A percentile compares a stretch with the other conserved stretches of the same genome.
Conservation (phyloP, 1,284 basidiomycete genomes). For the Pascua sp. region DNA sequence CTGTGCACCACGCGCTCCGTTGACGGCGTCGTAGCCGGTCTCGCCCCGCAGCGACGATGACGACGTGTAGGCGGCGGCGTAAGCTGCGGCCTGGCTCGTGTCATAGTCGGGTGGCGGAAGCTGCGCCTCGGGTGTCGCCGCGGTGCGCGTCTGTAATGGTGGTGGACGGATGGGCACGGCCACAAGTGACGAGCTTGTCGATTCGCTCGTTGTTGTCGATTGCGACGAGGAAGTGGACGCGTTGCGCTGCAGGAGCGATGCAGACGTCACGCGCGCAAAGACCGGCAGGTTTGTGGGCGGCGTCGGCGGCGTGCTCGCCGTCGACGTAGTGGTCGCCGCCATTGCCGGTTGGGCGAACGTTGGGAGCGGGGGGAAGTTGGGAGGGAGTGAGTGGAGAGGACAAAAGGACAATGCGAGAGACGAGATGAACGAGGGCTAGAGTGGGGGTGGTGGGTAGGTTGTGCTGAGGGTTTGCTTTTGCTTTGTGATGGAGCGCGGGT, state of each 20-base stretch:
- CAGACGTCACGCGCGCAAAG: slow-evolving; percentile 17
- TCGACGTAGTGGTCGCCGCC: slow-evolving; percentile 9
- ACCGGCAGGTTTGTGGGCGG: slow-evolving; percentile 13
- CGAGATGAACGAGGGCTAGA: neutral
- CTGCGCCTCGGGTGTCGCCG: slow-evolving; percentile 35
- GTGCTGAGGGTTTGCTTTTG: neutral
- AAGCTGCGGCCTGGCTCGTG: neutral
- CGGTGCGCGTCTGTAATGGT: slow-evolving; percentile 44
- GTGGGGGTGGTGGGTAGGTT: neutral
- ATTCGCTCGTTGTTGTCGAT: slow-evolving; percentile 39
- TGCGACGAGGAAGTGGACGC: slow-evolving; percentile 40
- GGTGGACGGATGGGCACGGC: slow-evolving; percentile 47
- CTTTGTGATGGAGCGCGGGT: neutral
- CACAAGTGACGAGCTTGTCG: slow-evolving; percentile 37
- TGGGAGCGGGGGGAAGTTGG: neutral
- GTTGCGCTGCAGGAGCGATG: slow-evolving; percentile 30
- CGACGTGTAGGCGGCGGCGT: too few relatives aligned
- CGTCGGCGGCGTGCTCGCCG: slow-evolving; percentile 14
- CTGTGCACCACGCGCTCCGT: too few relatives aligned
- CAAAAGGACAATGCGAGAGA: neutral
- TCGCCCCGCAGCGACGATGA: too few relatives aligned
- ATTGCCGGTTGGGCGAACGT: neutral
- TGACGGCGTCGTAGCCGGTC: too few relatives aligned
- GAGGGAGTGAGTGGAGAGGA: neutral
- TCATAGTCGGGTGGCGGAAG: slow-evolving; percentile 14